Base-by-base conservation (phyloP, 192 early-diverging fungal species). In the Backusella australiensis region DNA sequence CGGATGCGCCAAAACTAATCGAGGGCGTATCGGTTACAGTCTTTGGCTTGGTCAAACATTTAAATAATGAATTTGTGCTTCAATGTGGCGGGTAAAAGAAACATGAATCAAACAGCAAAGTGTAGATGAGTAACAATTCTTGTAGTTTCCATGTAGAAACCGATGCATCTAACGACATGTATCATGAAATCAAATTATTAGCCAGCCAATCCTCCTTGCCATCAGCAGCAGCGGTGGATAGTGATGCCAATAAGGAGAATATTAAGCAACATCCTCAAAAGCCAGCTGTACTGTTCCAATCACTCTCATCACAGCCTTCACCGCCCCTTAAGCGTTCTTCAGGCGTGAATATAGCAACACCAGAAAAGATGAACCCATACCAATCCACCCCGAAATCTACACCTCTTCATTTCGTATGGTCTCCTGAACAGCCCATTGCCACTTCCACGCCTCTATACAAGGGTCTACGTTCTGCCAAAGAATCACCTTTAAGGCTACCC, bases 71-170 rank as follows among this genome's bases (percentile, higher is more conserved):
- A 38, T 35, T 52, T 21, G 34, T 63, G 14, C 0, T 73, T 53
- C 29, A 35, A 15, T 63, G 72, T 59, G 49, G 72, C 17, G 72
- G 72, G 72, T 73, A 73, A 35, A 34, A 23, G 49, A n/a, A 21
- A 32, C 32, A 32, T 32, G 32, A 32, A 3, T 32, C 32, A 32
- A 32, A 3, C 32, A 32, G 32, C 1, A 32, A 32, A 32, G 8
- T 44, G 0, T 6, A 23, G 6, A 67, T 67, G 14, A 35, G 42
- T 41, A 23, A 17, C 11, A 4, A 35, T 38, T 34, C 35, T 38
- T 26, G 19, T 26, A 73, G 72, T 11, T 73, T 35, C 53, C 15
- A 36, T 35, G 53, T 73, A 35, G 72, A 59, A 6, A 17, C 21
- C 6, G 34, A 29, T 36, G 72, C 63, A 36, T 6, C 32, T 0